Evolutionary conservation across 768 basidiomycete species (phyloP).

Genomic region (Panaeolus cyanescens): DNA sequence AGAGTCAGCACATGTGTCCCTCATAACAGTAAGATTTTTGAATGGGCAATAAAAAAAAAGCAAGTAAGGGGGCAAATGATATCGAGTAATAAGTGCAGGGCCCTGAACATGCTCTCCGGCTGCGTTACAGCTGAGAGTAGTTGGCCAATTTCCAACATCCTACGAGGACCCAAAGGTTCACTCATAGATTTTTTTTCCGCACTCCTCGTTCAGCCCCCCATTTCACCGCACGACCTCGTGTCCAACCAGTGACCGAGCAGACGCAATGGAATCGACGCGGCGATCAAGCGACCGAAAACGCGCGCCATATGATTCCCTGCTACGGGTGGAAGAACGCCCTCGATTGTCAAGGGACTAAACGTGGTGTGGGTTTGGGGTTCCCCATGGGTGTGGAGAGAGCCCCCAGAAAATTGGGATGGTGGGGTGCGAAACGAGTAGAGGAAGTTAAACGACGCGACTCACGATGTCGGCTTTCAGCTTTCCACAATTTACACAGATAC

Average conservation of each 20-base stretch:
- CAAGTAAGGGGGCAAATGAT: slow-evolving; percentile 63
- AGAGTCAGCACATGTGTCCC: slow-evolving; percentile 66
- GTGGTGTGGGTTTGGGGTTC: slow-evolving; percentile 94
- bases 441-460: slow-evolving; percentile 74
- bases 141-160: slow-evolving; percentile 49
- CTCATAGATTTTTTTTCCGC: slow-evolving; percentile 58
- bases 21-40: slow-evolving; percentile 22
- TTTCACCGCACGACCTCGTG: slow-evolving; percentile 92
- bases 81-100: slow-evolving; percentile 66
- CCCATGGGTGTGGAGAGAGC: slow-evolving; percentile 90
- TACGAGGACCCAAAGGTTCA: slow-evolving; percentile 34
- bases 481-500: slow-evolving; percentile 98
- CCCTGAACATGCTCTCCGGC: slow-evolving; percentile 52
- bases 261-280: slow-evolving; percentile 71
- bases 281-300: slow-evolving; percentile 96
- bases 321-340: slow-evolving; percentile 82
- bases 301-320: slow-evolving; percentile 65
- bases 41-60: slow-evolving; percentile 27
- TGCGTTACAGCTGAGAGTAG: slow-evolving; percentile 74
- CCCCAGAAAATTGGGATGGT: slow-evolving; percentile 97
- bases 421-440: slow-evolving; percentile 94
- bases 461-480: slow-evolving; percentile 97
- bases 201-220: slow-evolving; percentile 98
- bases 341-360: slow-evolving; percentile 75
- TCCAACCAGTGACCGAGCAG: slow-evolving; percentile 76